These are phyloP conservation scores for Aspergillus sp. DNA, from an alignment of 2,329 filamentous ascomycete species.

Conservation along the genomic window DNA sequence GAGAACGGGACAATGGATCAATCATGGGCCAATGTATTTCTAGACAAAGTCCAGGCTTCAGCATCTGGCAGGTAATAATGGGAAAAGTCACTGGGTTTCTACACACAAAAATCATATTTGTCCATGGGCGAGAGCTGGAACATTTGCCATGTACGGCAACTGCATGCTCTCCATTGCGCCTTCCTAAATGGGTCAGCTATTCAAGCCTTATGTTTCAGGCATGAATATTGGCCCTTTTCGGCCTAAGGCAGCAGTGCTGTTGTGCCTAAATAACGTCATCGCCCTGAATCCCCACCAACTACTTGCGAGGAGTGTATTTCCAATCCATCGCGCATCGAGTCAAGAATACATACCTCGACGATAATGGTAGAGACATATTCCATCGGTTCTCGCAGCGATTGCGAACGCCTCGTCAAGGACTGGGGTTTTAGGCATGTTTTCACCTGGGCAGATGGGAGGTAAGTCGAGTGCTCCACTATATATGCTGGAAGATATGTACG, in stretches of 20 bases:
- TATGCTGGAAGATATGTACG: not conserved
- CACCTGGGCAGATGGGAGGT: constrained; percentile 62
- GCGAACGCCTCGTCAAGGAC: constrained; percentile 54
- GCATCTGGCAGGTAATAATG: not conserved
- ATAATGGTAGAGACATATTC: constrained; percentile 33
- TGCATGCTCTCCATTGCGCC: not conserved
- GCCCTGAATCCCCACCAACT: not conserved
- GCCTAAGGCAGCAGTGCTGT: not conserved
- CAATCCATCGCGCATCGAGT: not conserved
- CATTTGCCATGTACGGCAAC: not conserved
- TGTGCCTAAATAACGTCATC: constrained; percentile 1
- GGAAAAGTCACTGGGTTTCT: not conserved
- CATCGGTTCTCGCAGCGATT: constrained; percentile 43
- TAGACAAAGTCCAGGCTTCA: not conserved
- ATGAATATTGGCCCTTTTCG: not conserved
- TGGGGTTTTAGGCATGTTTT: constrained; percentile 63
- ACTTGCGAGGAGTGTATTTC: not conserved
- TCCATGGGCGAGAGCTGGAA: not conserved
- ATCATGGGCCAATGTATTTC: not conserved
- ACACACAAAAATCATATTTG: not conserved
- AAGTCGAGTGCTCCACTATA: constrained; percentile 19
- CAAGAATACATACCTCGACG: not conserved
- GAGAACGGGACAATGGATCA: not conserved
- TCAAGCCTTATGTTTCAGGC: not conserved
- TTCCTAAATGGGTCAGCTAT: not conserved